Percentiles rank a stretch among this genome's conserved stretches.
Conservation (phyloP, 148 eudicot genomes). For the Nepenthes gracilis region DNA sequence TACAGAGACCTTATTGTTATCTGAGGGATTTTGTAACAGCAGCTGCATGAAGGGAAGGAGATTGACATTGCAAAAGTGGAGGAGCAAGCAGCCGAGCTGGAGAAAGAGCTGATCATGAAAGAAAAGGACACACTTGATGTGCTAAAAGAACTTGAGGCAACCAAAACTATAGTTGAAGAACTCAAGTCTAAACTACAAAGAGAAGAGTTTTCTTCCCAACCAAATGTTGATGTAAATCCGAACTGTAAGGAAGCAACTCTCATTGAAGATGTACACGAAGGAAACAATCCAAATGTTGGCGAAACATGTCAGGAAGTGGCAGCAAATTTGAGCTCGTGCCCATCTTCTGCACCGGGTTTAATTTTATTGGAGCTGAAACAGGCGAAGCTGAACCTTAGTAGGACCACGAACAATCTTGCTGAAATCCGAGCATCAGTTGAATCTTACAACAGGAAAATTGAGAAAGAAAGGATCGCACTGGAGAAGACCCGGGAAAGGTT, state of each 20-base stretch:
- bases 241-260: conserved; percentile 7
- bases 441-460: conserved; percentile 59
- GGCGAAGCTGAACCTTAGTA: conserved; percentile 79
- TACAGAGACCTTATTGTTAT: neutral
- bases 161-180: conserved; percentile 66
- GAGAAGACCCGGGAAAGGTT: conserved; percentile 84
- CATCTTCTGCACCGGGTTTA: conserved; percentile 50
- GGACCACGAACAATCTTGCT: conserved; percentile 68
- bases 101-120: conserved; percentile 57
- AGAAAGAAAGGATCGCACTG: conserved; percentile 54
- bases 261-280: conserved; percentile 24
- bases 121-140: conserved; percentile 80
- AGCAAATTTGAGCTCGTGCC: conserved; percentile 7
- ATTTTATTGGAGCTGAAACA: conserved; percentile 67
- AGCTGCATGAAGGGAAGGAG: conserved; percentile 31
- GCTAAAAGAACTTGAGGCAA: conserved; percentile 77
- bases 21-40: neutral
- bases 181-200: conserved; percentile 64
- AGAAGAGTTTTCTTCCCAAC: conserved; percentile 36
- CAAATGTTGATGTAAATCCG: conserved; percentile 9
- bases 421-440: conserved; percentile 74
- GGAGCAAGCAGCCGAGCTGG: conserved; percentile 61
- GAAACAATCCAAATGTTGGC: conserved; percentile 26
- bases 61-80: conserved; percentile 46
- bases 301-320: conserved; percentile 13